phyloP scores from a whole-genome alignment of 2,329 filamentous ascomycete species.

The Paradendryphiella salina region DNA sequence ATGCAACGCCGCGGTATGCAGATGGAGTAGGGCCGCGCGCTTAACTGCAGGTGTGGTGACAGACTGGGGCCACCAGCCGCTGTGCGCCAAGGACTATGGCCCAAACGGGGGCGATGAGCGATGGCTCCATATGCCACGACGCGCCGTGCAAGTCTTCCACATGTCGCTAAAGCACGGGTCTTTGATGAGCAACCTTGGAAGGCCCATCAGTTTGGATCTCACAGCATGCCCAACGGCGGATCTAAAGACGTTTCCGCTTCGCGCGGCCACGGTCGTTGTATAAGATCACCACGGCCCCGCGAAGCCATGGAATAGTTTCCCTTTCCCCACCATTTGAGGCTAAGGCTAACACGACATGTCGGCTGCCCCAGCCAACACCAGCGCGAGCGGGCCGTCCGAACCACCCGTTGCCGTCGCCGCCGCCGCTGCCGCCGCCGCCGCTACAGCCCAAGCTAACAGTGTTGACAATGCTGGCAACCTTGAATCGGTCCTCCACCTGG shows the following conservation, averaged over 20 bases:
- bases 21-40: too few species aligned
- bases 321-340: too few species aligned
- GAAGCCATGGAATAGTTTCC: not conserved
- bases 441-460: conserved; percentile 1
- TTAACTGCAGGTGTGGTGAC: too few species aligned
- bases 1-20: not conserved
- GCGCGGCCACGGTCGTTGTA: not conserved
- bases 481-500: conserved; percentile 36
- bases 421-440: not conserved
- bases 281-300: conserved; percentile 1
- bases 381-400: conserved; percentile 9
- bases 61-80: too few species aligned
- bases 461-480: conserved; percentile 14
- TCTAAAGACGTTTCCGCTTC: not conserved
- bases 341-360: conserved; percentile 15
- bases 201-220: conserved; percentile 3
- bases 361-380: conserved; percentile 14
- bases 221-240: not conserved
- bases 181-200: conserved; percentile 1
- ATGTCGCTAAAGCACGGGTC: conserved; percentile 1
- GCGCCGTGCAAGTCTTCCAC: not conserved
- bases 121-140: not conserved
- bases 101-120: not conserved
- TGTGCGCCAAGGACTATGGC: too few species aligned
- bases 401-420: not conserved